Conservation (phyloP, 805 yeast species). For the Isabelozyma rhagii region DNA sequence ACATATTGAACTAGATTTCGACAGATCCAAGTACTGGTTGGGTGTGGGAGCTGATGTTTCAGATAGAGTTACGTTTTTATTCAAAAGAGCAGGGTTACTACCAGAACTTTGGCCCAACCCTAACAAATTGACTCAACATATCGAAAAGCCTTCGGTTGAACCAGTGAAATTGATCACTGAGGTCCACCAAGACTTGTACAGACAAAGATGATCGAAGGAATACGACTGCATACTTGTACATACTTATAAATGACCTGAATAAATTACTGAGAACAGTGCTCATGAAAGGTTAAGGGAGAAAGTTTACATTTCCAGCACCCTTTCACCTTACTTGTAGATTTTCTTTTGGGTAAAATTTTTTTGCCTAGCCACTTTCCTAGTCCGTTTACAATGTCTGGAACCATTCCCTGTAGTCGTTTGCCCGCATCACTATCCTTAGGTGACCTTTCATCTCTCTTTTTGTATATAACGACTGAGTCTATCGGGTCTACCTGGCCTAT, state of each 20-base stretch:
- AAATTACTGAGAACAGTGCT: neutral
- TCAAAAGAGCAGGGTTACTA: constrained; percentile 74
- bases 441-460: no score
- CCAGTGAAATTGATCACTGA: constrained; percentile 25
- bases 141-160: constrained; percentile 26
- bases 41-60: constrained; percentile 97
- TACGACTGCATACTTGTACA: neutral
- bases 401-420: no score
- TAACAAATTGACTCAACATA: constrained; percentile 28
- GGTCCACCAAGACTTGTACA: constrained; percentile 29
- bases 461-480: no score
- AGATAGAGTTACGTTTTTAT: constrained; percentile 69
- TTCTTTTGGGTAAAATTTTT: no score
- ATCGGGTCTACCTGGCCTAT: no score
- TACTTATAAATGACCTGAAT: neutral
- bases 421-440: no score
- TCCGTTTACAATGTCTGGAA: no score
- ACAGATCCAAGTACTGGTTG: constrained; percentile 91
- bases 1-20: constrained; percentile 80
- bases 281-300: neutral
- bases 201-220: constrained; percentile 12
- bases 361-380: no score
- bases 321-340: no score
- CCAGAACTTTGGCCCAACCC: constrained; percentile 60
- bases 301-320: neutral